Evolutionary conservation across 208 protist species (phyloP), one percentile per base, ranked within the genome.

Genomic region (Porcisia hertigi): DNA sequence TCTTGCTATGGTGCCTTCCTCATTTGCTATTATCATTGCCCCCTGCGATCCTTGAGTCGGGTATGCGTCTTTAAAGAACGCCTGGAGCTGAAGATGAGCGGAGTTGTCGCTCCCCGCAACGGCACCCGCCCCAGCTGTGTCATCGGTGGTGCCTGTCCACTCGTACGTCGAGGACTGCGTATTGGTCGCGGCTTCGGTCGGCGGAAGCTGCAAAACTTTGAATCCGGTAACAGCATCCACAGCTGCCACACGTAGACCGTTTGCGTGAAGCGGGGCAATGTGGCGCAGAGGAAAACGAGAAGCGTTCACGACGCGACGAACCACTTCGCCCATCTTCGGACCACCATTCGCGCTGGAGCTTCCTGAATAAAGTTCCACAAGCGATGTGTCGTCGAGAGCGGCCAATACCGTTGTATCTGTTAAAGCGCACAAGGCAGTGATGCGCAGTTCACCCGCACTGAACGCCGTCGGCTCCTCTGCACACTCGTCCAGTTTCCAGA

Each of bases 341-440:
- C 54, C 45, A 23, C 25, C 43, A 18, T 5, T 55, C 0, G 9
- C 43, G 2, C 30, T 52, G 12, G 66, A 34, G 25, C 18, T 16
- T 23, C 67, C 55, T 54, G 66, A 85, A 52, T 65, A 52, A 57
- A 96, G 69, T 84, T 94, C 88, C 14, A 82, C 80, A 25, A 96
- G 74, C 0, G 54, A 71, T 39, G 79, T 76, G 60, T 86, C 77
- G 1, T 59, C 74, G 11, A 82, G 76, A 6, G 92, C 90, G 20
- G 86, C 73, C 5, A 94, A 73, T 52, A 96, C 83, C 0, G 87
- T 87, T 14, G 72, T 71, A 30, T 80, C 65, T 0, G 73, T 78
- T 71, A 88, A 92, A 53, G 76, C 65, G 71, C 88, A 87, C n/a
- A 96, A 52, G 49, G 90, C 87, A 6, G 85, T 94, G 39, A 95